A percentile compares a stretch with the other conserved stretches of the same genome.
Conservation (phyloP, 805 yeast species). For the Metschnikowia santaceciliae region DNA sequence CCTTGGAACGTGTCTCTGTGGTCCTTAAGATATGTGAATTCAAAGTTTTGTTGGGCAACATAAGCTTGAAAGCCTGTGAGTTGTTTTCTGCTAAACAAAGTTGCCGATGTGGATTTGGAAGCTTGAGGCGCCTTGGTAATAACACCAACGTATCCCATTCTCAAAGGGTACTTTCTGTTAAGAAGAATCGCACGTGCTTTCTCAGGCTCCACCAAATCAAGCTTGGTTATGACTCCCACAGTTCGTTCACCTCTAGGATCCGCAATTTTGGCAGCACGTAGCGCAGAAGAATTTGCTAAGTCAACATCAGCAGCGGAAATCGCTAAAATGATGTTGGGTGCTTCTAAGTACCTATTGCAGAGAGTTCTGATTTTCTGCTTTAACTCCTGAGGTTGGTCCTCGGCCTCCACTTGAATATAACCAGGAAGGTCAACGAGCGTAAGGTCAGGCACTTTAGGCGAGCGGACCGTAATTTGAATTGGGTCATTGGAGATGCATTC, state of each 20-base stretch:
- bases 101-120: conserved; percentile 21
- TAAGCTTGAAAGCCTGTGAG: conserved; percentile 57
- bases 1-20: conserved; percentile 57
- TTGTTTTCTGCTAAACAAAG: conserved; percentile 46
- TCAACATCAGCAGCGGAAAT: conserved; percentile 98
- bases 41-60: conserved; percentile 62
- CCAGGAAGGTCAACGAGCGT: conserved; percentile 96
- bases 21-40: conserved; percentile 54
- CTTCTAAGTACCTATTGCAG: conserved; percentile 81
- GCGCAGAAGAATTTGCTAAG: conserved; percentile 91
- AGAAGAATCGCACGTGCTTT: conserved; percentile 63
- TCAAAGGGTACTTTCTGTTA: conserved; percentile 82
- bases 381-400: conserved; percentile 86
- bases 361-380: conserved; percentile 73
- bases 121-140: conserved; percentile 70
- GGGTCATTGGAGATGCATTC: conserved; percentile 93
- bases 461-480: conserved; percentile 83
- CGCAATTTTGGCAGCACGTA: conserved; percentile 80
- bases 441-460: conserved; percentile 85
- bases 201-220: conserved; percentile 82
- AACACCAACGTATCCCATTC: conserved; percentile 99
- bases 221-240: conserved; percentile 90
- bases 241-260: conserved; percentile 96
- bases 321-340: conserved; percentile 92
- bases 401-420: conserved; percentile 93